Conservation (phyloP, 768 basidiomycete species). For the Phaeotremella skinneri region DNA sequence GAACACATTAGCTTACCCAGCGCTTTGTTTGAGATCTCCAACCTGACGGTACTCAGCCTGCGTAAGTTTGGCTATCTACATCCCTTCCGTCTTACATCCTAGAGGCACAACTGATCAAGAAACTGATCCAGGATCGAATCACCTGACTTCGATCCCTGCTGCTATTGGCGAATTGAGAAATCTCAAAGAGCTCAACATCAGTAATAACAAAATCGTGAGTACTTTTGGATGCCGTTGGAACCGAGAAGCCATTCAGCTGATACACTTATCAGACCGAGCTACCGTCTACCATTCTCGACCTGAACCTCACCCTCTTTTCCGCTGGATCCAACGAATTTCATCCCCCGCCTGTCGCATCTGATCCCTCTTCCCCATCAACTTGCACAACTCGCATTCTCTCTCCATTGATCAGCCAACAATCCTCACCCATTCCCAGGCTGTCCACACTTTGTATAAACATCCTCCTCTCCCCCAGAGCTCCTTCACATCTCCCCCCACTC, state of each 20-base stretch:
- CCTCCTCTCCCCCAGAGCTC: conserved; percentile 40
- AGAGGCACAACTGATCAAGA: no score
- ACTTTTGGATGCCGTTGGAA: background rate
- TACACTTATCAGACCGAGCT: conserved; percentile 29
- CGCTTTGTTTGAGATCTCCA: conserved; percentile 45
- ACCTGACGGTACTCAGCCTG: conserved; percentile 40
- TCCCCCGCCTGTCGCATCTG: conserved; percentile 6
- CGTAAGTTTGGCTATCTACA: conserved; percentile 32
- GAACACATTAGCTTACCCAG: conserved; percentile 34
- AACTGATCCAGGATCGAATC: conserved; percentile 45
- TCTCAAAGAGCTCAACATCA: conserved; percentile 48
- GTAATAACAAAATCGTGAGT: conserved; percentile 40
- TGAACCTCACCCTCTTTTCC: conserved; percentile 31
- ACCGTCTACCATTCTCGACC: conserved; percentile 44
- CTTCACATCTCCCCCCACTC: conserved; percentile 43
- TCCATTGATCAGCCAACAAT: conserved; percentile 21
- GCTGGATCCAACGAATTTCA: conserved; percentile 32
- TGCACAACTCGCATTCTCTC: conserved; percentile 20
- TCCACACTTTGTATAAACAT: conserved; percentile 32
- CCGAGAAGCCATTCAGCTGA: conserved; percentile 4
- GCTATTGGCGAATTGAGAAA: conserved; percentile 42
- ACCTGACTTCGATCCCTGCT: conserved; percentile 40
- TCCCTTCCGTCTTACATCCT: no score
- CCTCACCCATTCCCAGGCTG: conserved; percentile 27
- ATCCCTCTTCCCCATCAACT: conserved; percentile 7